A percentile compares a stretch with the other conserved stretches of the same genome.
phyloP scores from a whole-genome alignment of 331 rosid genomes.

The Erythrophleum ivorense region DNA sequence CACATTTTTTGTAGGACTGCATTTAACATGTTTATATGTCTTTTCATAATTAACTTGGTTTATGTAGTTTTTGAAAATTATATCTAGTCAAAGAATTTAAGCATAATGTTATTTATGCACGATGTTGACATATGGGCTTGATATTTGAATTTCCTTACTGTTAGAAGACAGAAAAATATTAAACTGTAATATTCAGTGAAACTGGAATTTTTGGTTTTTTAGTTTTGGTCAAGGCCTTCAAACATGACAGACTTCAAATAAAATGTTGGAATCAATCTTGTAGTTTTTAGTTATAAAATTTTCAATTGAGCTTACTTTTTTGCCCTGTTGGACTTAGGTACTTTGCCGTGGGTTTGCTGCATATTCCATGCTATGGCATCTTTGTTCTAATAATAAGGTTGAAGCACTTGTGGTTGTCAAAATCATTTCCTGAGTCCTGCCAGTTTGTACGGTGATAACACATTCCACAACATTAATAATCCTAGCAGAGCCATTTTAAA shows the following conservation, averaged over 20 bases:
- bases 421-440: constrained; percentile 62
- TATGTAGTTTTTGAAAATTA: too few species aligned
- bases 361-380: constrained; percentile 77
- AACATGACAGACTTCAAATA: constrained; percentile 16
- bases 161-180: too few species aligned
- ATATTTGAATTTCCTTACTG: too few species aligned
- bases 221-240: constrained; percentile 23
- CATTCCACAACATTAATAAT: neutral
- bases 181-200: neutral
- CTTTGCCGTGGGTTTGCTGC: constrained; percentile 74
- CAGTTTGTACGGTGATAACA: constrained; percentile 38
- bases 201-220: constrained; percentile 10
- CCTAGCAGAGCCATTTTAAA: constrained; percentile 14
- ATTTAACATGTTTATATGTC: too few species aligned
- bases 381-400: constrained; percentile 58
- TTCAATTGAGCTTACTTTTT: neutral
- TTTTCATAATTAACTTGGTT: too few species aligned
- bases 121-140: too few species aligned
- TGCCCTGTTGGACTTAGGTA: constrained; percentile 59
- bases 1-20: neutral
- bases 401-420: constrained; percentile 57
- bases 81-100: too few species aligned
- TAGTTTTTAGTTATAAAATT: neutral
- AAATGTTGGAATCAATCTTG: neutral
- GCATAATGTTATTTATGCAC: too few species aligned